Evolutionary conservation across 352 stramenopile species (phyloP).

Genomic region (Pilasporangium apinafurcum): DNA sequence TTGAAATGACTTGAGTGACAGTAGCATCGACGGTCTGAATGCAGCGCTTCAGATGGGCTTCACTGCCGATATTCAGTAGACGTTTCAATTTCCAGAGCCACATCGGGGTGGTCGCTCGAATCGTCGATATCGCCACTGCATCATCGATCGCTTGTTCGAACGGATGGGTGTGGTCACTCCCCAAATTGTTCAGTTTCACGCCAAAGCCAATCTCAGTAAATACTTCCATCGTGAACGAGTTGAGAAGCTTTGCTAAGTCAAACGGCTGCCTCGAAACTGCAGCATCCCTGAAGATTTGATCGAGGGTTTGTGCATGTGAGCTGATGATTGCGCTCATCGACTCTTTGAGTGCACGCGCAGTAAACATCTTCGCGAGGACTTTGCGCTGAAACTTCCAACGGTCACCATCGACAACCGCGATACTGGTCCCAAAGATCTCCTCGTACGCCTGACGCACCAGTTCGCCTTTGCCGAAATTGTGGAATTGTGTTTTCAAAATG

Average conservation of each 20-base stretch:
- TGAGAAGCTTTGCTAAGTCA: conserved; percentile 11
- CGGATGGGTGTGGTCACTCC: conserved; percentile 7
- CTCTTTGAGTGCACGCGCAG: conserved; percentile 7
- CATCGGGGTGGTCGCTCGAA: conserved; percentile 12
- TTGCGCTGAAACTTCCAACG: conserved; percentile 43
- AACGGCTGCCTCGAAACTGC: neutral
- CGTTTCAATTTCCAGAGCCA: conserved; percentile 40
- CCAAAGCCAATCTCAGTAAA: conserved; percentile 35
- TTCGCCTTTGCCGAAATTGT: conserved; percentile 1
- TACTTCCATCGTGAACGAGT: conserved; percentile 22
- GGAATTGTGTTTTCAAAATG: conserved; percentile 4
- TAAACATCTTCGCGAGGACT: conserved; percentile 69
- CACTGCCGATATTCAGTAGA: conserved; percentile 16
- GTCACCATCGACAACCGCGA: conserved; percentile 32
- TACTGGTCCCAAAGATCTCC: conserved; percentile 49
- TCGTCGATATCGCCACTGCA: conserved; percentile 8
- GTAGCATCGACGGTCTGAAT: conserved; percentile 13
- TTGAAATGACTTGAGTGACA: conserved; percentile 21
- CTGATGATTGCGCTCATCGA: conserved; percentile 3
- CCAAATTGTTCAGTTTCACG: conserved; percentile 17
- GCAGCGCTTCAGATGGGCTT: conserved; percentile 18
- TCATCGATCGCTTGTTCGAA: conserved; percentile 20
- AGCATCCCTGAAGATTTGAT: neutral
- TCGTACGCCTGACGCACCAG: conserved; percentile 16
- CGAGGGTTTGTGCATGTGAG: conserved; percentile 1